Conservation (phyloP, 1,139 yeast genomes). For the Saccharomyces pastorianus region DNA sequence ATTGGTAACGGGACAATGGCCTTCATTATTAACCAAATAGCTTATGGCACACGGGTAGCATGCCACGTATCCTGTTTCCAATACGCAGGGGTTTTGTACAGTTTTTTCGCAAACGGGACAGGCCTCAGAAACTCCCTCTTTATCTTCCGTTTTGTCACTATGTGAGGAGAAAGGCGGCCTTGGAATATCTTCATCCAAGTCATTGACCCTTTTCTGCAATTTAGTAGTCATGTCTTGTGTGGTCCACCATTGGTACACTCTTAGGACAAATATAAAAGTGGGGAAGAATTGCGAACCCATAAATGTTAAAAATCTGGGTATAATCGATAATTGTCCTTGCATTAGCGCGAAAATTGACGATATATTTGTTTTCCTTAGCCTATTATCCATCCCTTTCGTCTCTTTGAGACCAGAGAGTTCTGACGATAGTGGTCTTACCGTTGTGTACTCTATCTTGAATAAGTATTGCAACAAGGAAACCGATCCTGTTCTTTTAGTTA, state of each 20-base stretch:
- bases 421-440: conserved; percentile 40
- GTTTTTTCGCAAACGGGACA: conserved; percentile 71
- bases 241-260: conserved; percentile 91
- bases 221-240: conserved; percentile 66
- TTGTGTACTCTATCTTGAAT: conserved; percentile 59
- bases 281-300: conserved; percentile 55
- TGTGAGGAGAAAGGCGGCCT: conserved; percentile 27
- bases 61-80: conserved; percentile 87
- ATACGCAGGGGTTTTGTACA: conserved; percentile 71
- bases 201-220: conserved; percentile 45
- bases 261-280: conserved; percentile 28
- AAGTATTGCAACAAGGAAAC: conserved; percentile 58
- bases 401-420: conserved; percentile 37
- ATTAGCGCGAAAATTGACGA: conserved; percentile 32
- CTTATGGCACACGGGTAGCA: conserved; percentile 82
- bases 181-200: conserved; percentile 47
- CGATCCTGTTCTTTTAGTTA: conserved; percentile 60
- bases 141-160: conserved; percentile 29
- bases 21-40: conserved; percentile 51
- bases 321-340: conserved; percentile 35
- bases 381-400: conserved; percentile 37
- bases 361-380: conserved; percentile 51
- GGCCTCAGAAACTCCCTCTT: conserved; percentile 11
- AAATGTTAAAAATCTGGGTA: conserved; percentile 36
- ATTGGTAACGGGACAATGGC: conserved; percentile 82